These are phyloP conservation scores for Geosmithia flava DNA, from an alignment of 2,329 filamentous ascomycete species.

Conservation along the genomic window DNA sequence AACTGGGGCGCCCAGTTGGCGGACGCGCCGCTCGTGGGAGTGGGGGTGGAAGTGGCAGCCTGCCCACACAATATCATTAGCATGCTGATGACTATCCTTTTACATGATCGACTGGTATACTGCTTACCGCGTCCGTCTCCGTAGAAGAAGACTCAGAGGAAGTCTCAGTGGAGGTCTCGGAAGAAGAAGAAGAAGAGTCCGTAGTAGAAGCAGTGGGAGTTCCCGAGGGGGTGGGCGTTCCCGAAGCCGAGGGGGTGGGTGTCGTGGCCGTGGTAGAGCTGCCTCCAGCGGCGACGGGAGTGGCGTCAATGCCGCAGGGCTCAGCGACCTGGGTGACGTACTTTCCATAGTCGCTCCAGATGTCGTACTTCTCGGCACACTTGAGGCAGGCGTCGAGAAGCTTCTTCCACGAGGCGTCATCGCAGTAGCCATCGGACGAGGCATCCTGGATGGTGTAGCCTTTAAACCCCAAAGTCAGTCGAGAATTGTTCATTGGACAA, in stretches of 20 bases:
- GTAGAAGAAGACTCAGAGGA: too few species aligned
- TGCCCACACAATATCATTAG: neutral
- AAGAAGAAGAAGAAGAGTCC: too few species aligned
- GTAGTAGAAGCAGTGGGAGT: slow-evolving; percentile 4
- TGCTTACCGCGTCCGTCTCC: too few species aligned
- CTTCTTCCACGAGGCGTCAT: slow-evolving; percentile 22
- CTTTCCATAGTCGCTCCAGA: slow-evolving; percentile 29
- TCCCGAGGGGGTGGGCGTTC: neutral
- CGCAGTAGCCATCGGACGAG: slow-evolving; percentile 14
- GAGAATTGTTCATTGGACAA: too few species aligned
- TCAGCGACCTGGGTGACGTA: slow-evolving; percentile 22
- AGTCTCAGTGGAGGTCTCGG: neutral
- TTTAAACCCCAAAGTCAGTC: slow-evolving; percentile 3
- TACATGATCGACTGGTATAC: too few species aligned
- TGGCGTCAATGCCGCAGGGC: slow-evolving; percentile 17
- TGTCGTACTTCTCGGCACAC: slow-evolving; percentile 27
- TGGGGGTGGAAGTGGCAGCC: slow-evolving; percentile 1
- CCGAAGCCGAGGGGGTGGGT: slow-evolving; percentile 5
- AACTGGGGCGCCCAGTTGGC: slow-evolving; percentile 2
- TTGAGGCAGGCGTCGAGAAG: slow-evolving; percentile 30
- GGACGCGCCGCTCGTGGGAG: slow-evolving; percentile 3
- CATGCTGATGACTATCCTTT: too few species aligned
- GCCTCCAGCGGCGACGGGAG: slow-evolving; percentile 8
- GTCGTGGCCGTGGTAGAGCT: slow-evolving; percentile 2
- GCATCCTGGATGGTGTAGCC: slow-evolving; percentile 16